These are phyloP conservation scores for Salix udensis DNA, from an alignment of 345 rosid species.

Conservation along the genomic window DNA sequence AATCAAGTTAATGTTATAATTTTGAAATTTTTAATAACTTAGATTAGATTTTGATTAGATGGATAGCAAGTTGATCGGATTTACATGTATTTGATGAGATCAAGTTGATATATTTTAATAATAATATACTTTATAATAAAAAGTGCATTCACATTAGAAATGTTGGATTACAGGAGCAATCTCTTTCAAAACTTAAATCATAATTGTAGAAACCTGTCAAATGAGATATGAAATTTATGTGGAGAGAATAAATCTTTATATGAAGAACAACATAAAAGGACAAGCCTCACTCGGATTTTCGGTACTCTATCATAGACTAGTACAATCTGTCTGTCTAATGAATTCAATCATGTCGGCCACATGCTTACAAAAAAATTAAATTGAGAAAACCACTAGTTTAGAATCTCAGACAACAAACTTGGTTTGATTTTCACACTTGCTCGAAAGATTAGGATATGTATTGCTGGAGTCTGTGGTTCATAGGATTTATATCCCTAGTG, in stretches of 20 bases:
- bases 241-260: background rate
- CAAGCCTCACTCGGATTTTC: background rate
- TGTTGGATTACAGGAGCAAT: too few species aligned
- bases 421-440: background rate
- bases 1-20: too few species aligned
- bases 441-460: background rate
- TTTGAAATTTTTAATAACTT: too few species aligned
- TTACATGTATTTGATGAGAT: too few species aligned
- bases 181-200: too few species aligned
- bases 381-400: background rate
- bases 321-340: background rate
- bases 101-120: too few species aligned
- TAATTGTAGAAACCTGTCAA: background rate
- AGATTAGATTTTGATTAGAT: too few species aligned
- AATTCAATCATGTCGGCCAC: background rate
- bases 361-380: background rate
- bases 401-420: background rate
- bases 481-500: too few species aligned
- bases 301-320: background rate
- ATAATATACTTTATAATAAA: too few species aligned
- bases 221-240: background rate
- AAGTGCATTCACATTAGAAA: too few species aligned
- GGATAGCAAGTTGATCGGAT: too few species aligned
- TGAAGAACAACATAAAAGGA: background rate
- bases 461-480: too few species aligned